Evolutionary conservation across 2,329 filamentous ascomycete species (phyloP), one percentile per base, ranked within the genome.

Genomic region (Diplodia corticola): DNA sequence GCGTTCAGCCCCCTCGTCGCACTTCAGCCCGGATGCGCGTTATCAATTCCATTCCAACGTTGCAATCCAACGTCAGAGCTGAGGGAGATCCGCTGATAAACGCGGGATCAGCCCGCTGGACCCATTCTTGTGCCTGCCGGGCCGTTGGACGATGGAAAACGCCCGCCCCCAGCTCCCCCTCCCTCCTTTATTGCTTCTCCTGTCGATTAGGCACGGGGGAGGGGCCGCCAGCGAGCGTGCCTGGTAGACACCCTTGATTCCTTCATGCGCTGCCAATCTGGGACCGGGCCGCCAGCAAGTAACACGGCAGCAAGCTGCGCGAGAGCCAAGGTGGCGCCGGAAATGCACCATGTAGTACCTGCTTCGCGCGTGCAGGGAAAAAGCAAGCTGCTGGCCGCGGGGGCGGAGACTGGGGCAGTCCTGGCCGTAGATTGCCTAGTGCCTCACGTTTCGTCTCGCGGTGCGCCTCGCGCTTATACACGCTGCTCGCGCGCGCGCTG

Each of bases 61-160:
- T 61, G 57, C 57, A 61, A 46, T 61, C 57, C 57, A 40, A 61
- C 57, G 57, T 61, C 57, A 61, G 57, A 61, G 57, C 57, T 61
- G 57, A 49, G 44, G 20, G 26, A 35, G 57, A 61, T 61, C 55
- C 55, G 55, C 55, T 48, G 55, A 60, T 60, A 30, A 17, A 60
- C 55, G 55, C 55, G 55, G 55, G 57, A 61, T 61, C 57, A 49
- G 57, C 57, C 57, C 57, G 57, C 49, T 61, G 57, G 57, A 35
- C 57, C 57, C 57, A 61, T 61, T 61, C 57, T 61, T 40, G 57
- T 28, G 57, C 57, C 57, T 50, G 24, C 26, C 57, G 40, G 57
- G 44, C 57, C 57, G 57, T 49, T 61, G 57, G 40, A 30, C 17
- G 57, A 46, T 49, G 40, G 37, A n/a, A 60, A 60, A 48, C 55